Base-by-base conservation (phyloP, 1,284 basidiomycete species). In the Thecaphora thlaspeos region DNA sequence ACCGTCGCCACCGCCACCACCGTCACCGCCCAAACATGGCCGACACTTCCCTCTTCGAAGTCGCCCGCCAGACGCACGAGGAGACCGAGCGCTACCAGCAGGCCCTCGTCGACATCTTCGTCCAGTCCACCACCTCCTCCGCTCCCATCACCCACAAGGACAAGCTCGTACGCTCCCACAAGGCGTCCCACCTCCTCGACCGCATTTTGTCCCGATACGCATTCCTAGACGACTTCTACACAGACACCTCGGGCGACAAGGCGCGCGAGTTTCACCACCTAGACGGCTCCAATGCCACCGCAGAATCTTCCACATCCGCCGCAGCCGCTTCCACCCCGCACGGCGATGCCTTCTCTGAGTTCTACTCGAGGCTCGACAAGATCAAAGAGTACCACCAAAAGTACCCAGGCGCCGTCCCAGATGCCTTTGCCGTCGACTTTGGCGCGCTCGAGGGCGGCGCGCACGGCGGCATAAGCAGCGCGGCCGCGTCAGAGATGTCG, bases 371-470 rank as follows among this genome's bases (percentile, higher is more conserved):
- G 78, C 87, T 98, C 81, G 87, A 86, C 75, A 90, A 88, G 83
- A 86, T 98, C 79, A 90, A 92, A 81, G 91, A 94, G 75, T 91
- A 96, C 83, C 88, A 97, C 83, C 84, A 84, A 79, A 91, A 90
- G 82, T 95, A 97, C 83, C 91, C 91, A 80, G 86, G 76, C 85
- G 87, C 66, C 86, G 90, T 80, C 5, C 65, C 58, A 0, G 68
- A 71, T 21, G 61, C 64, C 37, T 68, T 76, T 44, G 42, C 56
- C 9, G 51, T 79, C 43, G 74, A 78, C 55, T 70, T 76, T 40
- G 43, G 51, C 14, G 69, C 65, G n/a, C 51, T 78, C 26, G 71
- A 74, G 43, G 36, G 34, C 9, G 48, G 48, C 34, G 61, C 62
- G 46, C 50, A 58, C 24, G 50, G 52, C 30, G 50, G 65, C 40